Evolutionary conservation across 2,329 filamentous ascomycete genomes (phyloP).

Genomic region (Trichoderma sp.): DNA sequence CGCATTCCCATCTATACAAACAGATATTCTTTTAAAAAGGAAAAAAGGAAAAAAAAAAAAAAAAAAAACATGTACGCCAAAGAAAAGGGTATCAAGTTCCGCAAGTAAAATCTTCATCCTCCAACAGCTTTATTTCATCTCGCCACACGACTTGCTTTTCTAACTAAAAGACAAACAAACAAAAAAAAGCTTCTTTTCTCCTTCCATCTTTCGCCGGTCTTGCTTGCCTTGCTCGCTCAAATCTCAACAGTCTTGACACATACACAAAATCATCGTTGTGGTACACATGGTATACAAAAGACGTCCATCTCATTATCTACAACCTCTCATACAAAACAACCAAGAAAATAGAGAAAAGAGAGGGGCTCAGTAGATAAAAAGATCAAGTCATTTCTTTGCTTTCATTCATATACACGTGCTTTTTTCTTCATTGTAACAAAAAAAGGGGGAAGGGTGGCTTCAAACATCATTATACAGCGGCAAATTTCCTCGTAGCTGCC

Average conservation of each 20-base stretch:
- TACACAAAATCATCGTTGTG: conserved; percentile 10
- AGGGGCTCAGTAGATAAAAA: not conserved
- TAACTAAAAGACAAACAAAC: not conserved
- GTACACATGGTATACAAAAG: conserved; percentile 24
- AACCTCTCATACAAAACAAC: not conserved
- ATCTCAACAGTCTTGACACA: not conserved
- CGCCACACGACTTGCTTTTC: not conserved
- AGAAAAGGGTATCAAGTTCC: not conserved
- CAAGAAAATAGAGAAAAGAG: not conserved
- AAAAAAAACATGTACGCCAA: not conserved
- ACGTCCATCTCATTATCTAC: not conserved
- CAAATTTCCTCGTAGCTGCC: conserved; percentile 40
- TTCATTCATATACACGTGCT: conserved; percentile 1
- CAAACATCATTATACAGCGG: conserved; percentile 31
- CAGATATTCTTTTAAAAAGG: not conserved
- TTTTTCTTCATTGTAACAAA: not conserved
- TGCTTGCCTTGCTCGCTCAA: not conserved
- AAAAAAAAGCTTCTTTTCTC: not conserved
- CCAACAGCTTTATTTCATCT: not conserved
- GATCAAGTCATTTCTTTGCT: conserved; percentile 7
- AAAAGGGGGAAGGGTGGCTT: not conserved
- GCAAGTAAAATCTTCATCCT: not conserved
- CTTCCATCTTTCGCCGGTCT: not conserved
- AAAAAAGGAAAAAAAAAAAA: no score
- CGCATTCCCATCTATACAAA: not conserved